Percentiles rank a stretch among this genome's conserved stretches.
phyloP scores from a whole-genome alignment of 2,329 filamentous ascomycete genomes.

The Catunica adiposa region DNA sequence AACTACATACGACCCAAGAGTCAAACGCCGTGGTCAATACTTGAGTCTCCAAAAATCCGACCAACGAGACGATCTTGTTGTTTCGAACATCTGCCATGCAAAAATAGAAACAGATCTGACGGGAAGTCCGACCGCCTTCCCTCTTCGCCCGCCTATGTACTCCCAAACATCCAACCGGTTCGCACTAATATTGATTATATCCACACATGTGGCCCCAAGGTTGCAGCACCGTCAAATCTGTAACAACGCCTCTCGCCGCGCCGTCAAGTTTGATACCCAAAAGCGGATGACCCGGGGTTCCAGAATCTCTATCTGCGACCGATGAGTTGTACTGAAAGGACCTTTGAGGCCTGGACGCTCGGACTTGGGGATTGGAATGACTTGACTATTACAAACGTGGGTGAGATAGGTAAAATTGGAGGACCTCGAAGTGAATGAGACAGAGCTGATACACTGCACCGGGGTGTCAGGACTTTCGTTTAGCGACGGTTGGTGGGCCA shows the following conservation, averaged over 20 bases:
- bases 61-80: not conserved
- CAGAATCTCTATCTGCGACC: not conserved
- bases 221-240: slow-evolving; percentile 2
- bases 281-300: not conserved
- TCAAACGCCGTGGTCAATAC: not conserved
- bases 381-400: not conserved
- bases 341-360: not conserved
- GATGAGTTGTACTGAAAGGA: not conserved
- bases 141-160: not conserved
- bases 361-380: not conserved
- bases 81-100: not conserved
- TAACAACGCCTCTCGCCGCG: not conserved
- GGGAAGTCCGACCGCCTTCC: not conserved
- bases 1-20: slow-evolving; percentile 1
- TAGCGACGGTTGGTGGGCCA: not conserved
- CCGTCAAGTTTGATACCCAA: not conserved
- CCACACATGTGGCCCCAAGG: not conserved
- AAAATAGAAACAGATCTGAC: slow-evolving; percentile 8
- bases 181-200: not conserved
- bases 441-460: slow-evolving; percentile 11
- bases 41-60: not conserved
- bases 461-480: not conserved
- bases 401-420: not conserved
- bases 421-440: slow-evolving; percentile 6
- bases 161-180: too few species aligned